Conservation (phyloP, 2,329 filamentous ascomycete genomes). For the Fusarium setosum region DNA sequence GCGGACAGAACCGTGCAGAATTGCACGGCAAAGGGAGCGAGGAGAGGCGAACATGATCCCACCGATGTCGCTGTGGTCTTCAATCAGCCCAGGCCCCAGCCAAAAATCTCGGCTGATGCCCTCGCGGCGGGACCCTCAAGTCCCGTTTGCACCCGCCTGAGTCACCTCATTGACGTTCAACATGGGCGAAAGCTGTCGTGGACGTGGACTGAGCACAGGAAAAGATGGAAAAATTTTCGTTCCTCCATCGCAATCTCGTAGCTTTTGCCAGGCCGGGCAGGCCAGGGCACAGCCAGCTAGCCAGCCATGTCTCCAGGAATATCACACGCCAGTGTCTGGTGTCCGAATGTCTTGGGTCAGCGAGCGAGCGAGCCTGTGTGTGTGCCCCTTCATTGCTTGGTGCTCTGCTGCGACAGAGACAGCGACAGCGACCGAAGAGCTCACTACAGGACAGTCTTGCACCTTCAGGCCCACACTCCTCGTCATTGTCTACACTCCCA, state of each 20-base stretch:
- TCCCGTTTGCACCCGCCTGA: slow-evolving; percentile 35
- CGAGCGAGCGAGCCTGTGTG: too few relatives aligned
- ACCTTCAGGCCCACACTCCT: slow-evolving; percentile 25
- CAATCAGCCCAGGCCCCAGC: slow-evolving; percentile 42
- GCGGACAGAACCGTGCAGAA: slow-evolving; percentile 45
- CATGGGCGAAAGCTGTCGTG: slow-evolving; percentile 34
- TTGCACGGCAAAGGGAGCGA: slow-evolving; percentile 38
- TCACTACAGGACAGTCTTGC: slow-evolving; percentile 20
- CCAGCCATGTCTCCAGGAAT: slow-evolving; percentile 30
- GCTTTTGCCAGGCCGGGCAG: slow-evolving; percentile 15
- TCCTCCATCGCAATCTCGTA: slow-evolving; percentile 33
- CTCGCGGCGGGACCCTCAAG: slow-evolving; percentile 42
- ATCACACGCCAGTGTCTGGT: slow-evolving; percentile 43
- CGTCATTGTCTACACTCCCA: slow-evolving; percentile 25
- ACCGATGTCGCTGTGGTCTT: slow-evolving; percentile 45
- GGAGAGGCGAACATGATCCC: slow-evolving; percentile 42
- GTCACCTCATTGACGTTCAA: slow-evolving; percentile 42
- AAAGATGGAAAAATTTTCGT: slow-evolving; percentile 31
- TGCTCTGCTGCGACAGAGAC: not conserved
- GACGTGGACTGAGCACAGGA: slow-evolving; percentile 32
- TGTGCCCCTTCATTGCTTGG: slow-evolving; percentile 9
- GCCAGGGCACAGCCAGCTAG: slow-evolving; percentile 17
- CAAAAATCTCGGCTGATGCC: slow-evolving; percentile 45
- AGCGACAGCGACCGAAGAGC: not conserved
- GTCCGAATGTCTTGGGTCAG: slow-evolving; percentile 37